A percentile compares a stretch with the other conserved stretches of the same genome.
Conservation (phyloP, 2,329 filamentous ascomycete species). For the Colletotrichum falcatum region DNA sequence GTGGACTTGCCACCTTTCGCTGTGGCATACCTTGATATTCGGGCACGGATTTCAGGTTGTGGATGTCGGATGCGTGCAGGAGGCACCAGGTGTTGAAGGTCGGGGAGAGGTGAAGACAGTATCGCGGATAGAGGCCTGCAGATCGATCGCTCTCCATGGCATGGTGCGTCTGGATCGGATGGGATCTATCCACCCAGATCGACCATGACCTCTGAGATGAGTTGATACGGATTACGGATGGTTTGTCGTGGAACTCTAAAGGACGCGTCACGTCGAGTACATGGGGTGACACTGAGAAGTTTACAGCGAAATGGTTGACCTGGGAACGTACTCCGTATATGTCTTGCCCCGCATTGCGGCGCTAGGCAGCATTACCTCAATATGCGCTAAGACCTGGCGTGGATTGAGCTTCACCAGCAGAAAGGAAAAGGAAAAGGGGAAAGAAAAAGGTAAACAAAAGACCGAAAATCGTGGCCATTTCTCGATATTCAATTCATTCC, state of each 20-base stretch:
- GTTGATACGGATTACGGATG: not conserved
- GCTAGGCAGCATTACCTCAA: not conserved
- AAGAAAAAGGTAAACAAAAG: not conserved
- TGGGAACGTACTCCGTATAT: conserved; percentile 31
- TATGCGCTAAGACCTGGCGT: not conserved
- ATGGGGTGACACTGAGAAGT: not conserved
- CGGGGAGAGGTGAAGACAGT: conserved; percentile 72
- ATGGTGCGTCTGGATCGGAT: conserved; percentile 48
- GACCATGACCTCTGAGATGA: not conserved
- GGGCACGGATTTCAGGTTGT: conserved; percentile 57
- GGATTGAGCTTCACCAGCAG: not conserved
- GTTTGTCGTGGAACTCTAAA: not conserved
- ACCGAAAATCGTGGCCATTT: no score
- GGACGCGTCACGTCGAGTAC: conserved; percentile 12
- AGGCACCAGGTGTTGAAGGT: conserved; percentile 72
- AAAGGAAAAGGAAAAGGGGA: not conserved
- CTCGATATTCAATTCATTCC: not conserved
- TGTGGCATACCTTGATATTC: conserved; percentile 64
- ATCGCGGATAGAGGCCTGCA: conserved; percentile 66
- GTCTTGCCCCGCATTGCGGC: conserved; percentile 33
- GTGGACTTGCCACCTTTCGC: not conserved
- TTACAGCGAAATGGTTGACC: conserved; percentile 25
- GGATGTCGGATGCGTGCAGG: conserved; percentile 64
- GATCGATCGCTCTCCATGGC: conserved; percentile 61
- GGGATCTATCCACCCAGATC: not conserved